phyloP scores from a whole-genome alignment of 225 moss, liverwort and hornwort genomes.

The Lunularia cruciata region DNA sequence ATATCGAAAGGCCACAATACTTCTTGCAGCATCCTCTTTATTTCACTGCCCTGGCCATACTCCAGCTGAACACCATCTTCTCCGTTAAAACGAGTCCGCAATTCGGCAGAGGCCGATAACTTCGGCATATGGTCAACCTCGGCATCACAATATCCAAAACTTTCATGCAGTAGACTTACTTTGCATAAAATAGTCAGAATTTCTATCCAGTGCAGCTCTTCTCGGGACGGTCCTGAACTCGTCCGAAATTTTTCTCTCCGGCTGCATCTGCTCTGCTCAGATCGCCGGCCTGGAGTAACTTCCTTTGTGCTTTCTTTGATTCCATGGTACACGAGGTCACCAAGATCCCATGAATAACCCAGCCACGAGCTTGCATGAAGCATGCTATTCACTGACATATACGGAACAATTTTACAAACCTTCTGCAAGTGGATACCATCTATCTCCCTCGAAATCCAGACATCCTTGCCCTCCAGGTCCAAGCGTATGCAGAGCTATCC shows the following conservation, averaged over 20 bases:
- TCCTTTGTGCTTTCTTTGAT: background rate
- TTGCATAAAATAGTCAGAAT: constrained; percentile 60
- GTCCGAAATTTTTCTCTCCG: constrained; percentile 64
- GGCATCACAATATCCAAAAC: background rate
- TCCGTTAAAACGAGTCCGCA: background rate
- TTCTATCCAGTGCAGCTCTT: constrained; percentile 46
- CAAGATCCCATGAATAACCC: constrained; percentile 38
- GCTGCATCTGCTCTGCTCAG: constrained; percentile 4
- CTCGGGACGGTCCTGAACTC: constrained; percentile 60
- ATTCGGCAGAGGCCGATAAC: background rate
- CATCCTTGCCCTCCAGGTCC: too few relatives aligned
- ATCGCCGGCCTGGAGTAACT: background rate
- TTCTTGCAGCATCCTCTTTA: constrained; percentile 34
- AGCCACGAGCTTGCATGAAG: constrained; percentile 35
- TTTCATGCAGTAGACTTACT: constrained; percentile 19
- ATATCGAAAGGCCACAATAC: constrained; percentile 65
- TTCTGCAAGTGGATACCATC: too few relatives aligned
- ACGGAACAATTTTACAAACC: too few relatives aligned
- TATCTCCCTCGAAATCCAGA: too few relatives aligned
- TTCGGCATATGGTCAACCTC: background rate
- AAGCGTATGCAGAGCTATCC: too few relatives aligned
- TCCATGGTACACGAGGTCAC: constrained; percentile 19
- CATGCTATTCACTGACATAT: background rate
- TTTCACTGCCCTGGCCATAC: background rate
- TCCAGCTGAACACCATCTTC: background rate